Percentiles rank a stretch among this genome's conserved stretches.
Evolutionary conservation across 805 yeast genomes (phyloP).

Genomic region (Scheffersomyces coipomensis): DNA sequence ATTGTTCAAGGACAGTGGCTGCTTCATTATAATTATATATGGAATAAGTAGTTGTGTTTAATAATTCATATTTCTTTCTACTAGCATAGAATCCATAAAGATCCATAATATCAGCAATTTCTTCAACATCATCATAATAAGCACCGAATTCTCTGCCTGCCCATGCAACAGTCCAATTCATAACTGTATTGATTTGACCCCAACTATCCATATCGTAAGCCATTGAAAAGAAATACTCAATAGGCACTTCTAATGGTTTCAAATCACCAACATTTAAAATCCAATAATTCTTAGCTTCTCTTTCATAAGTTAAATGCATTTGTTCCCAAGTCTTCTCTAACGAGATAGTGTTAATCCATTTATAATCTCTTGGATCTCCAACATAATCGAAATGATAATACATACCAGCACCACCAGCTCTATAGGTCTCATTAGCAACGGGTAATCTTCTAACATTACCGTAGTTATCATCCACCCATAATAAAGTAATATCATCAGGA

Average conservation of each 20-base stretch:
- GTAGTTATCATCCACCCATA: conserved; percentile 27
- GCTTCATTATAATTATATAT: conserved; percentile 14
- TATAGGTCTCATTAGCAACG: conserved; percentile 12
- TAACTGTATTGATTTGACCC: conserved; percentile 9
- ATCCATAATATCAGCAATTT: conserved; percentile 14
- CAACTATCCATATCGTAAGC: conserved; percentile 13
- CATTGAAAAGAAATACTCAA: conserved; percentile 16
- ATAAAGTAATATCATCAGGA: conserved; percentile 18
- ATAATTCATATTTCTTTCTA: conserved; percentile 10
- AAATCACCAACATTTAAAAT: conserved; percentile 25
- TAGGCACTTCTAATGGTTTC: conserved; percentile 22
- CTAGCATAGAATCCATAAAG: conserved; percentile 11
- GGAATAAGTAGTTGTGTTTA: conserved; percentile 11
- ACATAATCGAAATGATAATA: conserved; percentile 26
- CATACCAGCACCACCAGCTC: conserved; percentile 25
- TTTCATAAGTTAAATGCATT: conserved; percentile 18
- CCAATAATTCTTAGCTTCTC: conserved; percentile 18
- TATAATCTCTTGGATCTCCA: conserved; percentile 24
- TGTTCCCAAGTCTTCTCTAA: conserved; percentile 22
- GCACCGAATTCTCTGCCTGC: conserved; percentile 11
- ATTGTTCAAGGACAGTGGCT: conserved; percentile 8
- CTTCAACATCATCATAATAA: conserved; percentile 6
- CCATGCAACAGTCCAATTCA: conserved; percentile 11
- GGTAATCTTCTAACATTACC: conserved; percentile 26
- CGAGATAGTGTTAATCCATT: conserved; percentile 24